Conservation (phyloP, 176 grass and related monocot species). For the Juncus inflexus region DNA sequence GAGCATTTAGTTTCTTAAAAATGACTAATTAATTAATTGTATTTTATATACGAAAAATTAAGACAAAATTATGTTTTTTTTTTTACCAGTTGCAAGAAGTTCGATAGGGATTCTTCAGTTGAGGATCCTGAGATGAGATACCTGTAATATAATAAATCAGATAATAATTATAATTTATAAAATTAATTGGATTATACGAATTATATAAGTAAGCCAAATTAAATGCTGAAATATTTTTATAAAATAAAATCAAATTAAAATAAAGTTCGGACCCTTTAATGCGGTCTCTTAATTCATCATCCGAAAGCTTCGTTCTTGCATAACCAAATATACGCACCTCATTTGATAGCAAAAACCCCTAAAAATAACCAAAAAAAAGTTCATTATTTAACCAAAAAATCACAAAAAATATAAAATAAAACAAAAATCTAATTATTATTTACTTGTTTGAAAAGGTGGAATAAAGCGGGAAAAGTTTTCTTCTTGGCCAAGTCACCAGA, state of each 20-base stretch:
- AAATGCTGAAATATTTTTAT: background rate
- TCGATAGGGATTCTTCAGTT: conserved; percentile 56
- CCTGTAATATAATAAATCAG: conserved; percentile 34
- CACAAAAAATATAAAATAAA: background rate
- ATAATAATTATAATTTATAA: conserved; percentile 18
- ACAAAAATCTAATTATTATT: conserved; percentile 13
- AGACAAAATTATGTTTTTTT: conserved; percentile 9
- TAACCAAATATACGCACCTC: conserved; percentile 96
- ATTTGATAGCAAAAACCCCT: conserved; percentile 75
- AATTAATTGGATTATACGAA: conserved; percentile 19
- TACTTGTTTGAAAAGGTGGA: conserved; percentile 87
- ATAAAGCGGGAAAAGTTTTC: conserved; percentile 98
- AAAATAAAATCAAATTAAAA: conserved; percentile 11
- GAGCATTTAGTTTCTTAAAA: no score
- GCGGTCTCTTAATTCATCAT: conserved; percentile 76
- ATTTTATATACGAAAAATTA: background rate
- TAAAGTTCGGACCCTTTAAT: conserved; percentile 61
- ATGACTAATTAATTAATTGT: no score
- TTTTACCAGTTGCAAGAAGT: conserved; percentile 84
- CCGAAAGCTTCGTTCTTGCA: conserved; percentile 83
- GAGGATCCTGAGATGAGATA: conserved; percentile 62
- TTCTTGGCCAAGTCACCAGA: conserved; percentile 99
- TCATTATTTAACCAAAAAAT: background rate
- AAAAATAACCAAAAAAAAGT: background rate
- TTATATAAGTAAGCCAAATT: background rate